Evolutionary conservation across 805 yeast species (phyloP), one percentile per base, ranked within the genome.

Genomic region (Zygotorulaspora chibaensis): DNA sequence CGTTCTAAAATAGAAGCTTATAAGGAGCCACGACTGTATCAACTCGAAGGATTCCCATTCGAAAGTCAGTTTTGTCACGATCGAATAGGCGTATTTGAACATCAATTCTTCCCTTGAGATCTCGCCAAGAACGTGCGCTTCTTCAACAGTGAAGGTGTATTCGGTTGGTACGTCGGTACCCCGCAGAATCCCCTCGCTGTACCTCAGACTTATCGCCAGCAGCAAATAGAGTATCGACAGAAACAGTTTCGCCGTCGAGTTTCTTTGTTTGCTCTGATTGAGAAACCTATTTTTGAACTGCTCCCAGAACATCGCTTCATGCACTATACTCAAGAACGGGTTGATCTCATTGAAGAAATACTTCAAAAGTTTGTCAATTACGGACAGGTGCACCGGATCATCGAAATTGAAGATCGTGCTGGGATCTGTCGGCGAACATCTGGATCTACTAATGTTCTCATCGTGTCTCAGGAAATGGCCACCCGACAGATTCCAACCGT

Each of bases 401-500:
- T 59, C 56, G 20, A 56, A 53, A 7, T 45, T 40, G 20, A 55
- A 50, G 13, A 64, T 46, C 23, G 57, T 56, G 17, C 55, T 42
- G 6, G 51, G 37, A 10, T 41, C 48, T 8, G 28, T 31, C 12
- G 63, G 47, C 2, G 58, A 62, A 1, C 74, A 71, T 10, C 58
- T 44, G 2, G 31, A 20, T 33, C 37, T 33, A 7, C 36, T 35
- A 11, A 27, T 26, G 20, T 27, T 57, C 61, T 12, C 56, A 42
- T 16, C 45, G 20, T 75, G 76, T 31, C 47, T 50, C 15, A 79
- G 50, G 55, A 77, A 81, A 54, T 73, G 75, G 25, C 71, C 71
- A 1, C 85, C 85, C n/a, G 75, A 67, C 76, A 80, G 65, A 57
- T 81, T 81, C 84, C 85, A 81, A 12, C 83, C 84, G 54, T 77